Evolutionary conservation across 805 yeast genomes (phyloP).

Genomic region (Ogataea nonfermentans): DNA sequence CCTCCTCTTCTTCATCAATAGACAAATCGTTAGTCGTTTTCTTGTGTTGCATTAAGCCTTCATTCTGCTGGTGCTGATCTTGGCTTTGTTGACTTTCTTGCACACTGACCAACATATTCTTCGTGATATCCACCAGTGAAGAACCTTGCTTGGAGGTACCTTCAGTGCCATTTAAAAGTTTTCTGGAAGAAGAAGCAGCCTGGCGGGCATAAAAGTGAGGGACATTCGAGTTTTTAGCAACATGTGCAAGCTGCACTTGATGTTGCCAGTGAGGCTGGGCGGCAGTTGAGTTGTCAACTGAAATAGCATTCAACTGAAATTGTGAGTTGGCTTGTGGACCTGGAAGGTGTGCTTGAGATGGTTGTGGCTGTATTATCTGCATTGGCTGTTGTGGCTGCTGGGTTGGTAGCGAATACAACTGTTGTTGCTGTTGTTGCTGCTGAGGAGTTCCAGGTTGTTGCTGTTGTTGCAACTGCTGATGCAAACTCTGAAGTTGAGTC

Average conservation of each 20-base stretch:
- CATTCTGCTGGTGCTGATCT: constrained; percentile 29
- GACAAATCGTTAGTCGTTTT: constrained; percentile 32
- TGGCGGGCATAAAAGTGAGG: constrained; percentile 84
- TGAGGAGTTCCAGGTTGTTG: constrained; percentile 31
- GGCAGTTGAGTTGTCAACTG: constrained; percentile 36
- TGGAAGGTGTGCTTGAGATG: constrained; percentile 13
- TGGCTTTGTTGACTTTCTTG: constrained; percentile 30
- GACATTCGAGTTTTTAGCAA: constrained; percentile 63
- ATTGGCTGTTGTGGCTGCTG: constrained; percentile 35
- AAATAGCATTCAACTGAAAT: constrained; percentile 28
- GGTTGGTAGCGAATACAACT: constrained; percentile 23
- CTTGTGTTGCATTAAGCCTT: constrained; percentile 40
- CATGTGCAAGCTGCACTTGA: constrained; percentile 68
- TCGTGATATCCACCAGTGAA: constrained; percentile 42
- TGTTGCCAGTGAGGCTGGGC: constrained; percentile 68
- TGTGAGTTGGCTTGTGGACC: constrained; percentile 21
- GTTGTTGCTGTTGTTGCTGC: constrained; percentile 26
- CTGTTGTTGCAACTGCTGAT: constrained; percentile 27
- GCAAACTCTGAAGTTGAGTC: constrained; percentile 24
- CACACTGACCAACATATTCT: constrained; percentile 34
- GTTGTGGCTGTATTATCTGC: constrained; percentile 31
- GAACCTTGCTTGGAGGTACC: constrained; percentile 26
- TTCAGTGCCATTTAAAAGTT: constrained; percentile 35
- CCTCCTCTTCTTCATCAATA: constrained; percentile 62
- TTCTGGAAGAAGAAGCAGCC: constrained; percentile 68